These are phyloP conservation scores for Trichoderma aggressivum DNA, from an alignment of 2,329 filamentous ascomycete genomes.

Conservation along the genomic window DNA sequence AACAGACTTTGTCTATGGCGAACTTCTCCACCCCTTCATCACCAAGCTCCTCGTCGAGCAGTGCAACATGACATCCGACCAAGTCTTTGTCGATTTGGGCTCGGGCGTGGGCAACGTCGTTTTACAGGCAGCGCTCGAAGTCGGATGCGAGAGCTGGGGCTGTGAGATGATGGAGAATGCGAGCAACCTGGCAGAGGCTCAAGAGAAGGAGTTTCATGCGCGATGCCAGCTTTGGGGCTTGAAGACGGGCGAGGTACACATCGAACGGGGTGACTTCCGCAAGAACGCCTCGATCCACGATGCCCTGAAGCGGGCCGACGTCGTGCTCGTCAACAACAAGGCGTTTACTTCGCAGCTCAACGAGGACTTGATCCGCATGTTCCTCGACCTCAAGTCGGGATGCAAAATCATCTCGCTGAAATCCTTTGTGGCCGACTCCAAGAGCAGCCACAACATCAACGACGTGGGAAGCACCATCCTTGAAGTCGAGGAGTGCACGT, in stretches of 20 bases:
- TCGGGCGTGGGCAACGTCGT: constrained; percentile 96
- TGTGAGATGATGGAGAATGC: constrained; percentile 96
- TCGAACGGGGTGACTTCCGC: constrained; percentile 82
- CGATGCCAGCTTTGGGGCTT: constrained; percentile 89
- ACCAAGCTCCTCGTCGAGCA: constrained; percentile 75
- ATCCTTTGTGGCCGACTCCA: constrained; percentile 79
- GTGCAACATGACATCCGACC: constrained; percentile 72
- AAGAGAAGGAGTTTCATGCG: constrained; percentile 78
- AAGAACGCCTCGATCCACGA: constrained; percentile 66
- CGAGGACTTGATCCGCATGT: constrained; percentile 79
- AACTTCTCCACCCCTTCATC: constrained; percentile 81
- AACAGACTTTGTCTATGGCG: constrained; percentile 91
- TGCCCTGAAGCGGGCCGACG: constrained; percentile 79
- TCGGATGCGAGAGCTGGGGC: constrained; percentile 92
- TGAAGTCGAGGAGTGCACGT: constrained; percentile 63
- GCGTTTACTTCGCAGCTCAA: constrained; percentile 89
- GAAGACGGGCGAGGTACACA: constrained; percentile 70
- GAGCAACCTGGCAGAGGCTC: constrained; percentile 74
- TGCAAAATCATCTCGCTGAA: constrained; percentile 89
- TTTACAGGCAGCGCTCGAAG: constrained; percentile 86
- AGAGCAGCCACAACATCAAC: constrained; percentile 71
- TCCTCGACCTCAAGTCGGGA: constrained; percentile 87
- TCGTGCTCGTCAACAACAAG: constrained; percentile 98
- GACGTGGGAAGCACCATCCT: constrained; percentile 81
- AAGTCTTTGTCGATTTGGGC: constrained; percentile 90